Evolutionary conservation across 2,329 filamentous ascomycete species (phyloP).

Genomic region (Ophiostoma sp.): DNA sequence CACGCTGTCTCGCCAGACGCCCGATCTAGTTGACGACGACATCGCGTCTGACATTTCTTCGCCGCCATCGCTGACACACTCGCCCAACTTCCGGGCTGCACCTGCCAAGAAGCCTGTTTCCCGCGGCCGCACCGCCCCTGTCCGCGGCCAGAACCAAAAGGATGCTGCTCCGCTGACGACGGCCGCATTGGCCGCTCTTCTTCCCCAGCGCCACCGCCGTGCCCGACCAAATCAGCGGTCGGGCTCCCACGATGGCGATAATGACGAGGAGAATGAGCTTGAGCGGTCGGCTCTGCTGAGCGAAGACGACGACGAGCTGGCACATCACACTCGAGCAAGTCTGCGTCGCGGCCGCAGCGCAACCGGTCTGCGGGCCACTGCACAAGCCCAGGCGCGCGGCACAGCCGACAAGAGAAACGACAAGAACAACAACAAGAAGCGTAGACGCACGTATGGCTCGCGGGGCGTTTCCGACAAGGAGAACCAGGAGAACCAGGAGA

Average conservation of each 20-base stretch:
- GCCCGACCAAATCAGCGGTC: background rate
- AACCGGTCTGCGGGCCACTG: background rate
- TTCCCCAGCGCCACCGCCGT: slow-evolving; percentile 49
- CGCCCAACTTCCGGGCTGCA: slow-evolving; percentile 47
- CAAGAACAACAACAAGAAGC: slow-evolving; percentile 10
- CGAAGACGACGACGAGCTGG: slow-evolving; percentile 54
- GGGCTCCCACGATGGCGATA: slow-evolving; percentile 26
- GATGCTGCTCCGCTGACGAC: slow-evolving; percentile 41
- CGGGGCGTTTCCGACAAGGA: slow-evolving; percentile 39
- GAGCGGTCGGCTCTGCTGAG: slow-evolving; percentile 41
- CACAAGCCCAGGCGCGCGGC: slow-evolving; percentile 10
- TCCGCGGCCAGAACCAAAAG: background rate
- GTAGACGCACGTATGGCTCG: slow-evolving; percentile 46
- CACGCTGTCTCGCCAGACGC: slow-evolving; percentile 37
- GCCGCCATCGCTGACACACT: slow-evolving; percentile 61
- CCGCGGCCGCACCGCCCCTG: slow-evolving; percentile 7
- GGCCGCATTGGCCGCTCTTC: slow-evolving; percentile 48
- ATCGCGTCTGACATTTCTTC: slow-evolving; percentile 52
- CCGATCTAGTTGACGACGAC: slow-evolving; percentile 38
- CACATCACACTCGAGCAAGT: slow-evolving; percentile 42
- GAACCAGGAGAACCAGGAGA: slow-evolving; percentile 59
- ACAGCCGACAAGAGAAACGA: slow-evolving; percentile 11
- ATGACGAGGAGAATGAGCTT: slow-evolving; percentile 35
- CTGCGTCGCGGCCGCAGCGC: slow-evolving; percentile 22
- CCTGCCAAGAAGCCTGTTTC: slow-evolving; percentile 19